Percentiles rank a stretch among this genome's conserved stretches.
phyloP scores from a whole-genome alignment of 345 rosid species.

The Boechera retrofracta region DNA sequence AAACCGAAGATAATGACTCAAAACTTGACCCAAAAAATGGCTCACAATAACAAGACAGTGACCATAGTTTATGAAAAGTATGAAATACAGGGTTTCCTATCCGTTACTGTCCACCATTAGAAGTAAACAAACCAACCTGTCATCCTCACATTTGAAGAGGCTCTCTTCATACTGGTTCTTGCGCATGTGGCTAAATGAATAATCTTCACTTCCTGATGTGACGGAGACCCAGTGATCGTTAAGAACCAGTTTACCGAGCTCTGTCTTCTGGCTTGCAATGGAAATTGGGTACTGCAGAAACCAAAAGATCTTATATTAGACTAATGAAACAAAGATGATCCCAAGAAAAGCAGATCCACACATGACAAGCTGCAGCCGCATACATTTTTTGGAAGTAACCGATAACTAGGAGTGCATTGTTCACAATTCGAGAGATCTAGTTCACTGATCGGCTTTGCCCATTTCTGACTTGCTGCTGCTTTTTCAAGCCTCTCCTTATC shows the following conservation, averaged over 20 bases:
- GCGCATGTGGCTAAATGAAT: slow-evolving; percentile 94
- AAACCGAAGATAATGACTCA: slow-evolving; percentile 6
- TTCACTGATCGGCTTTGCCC: slow-evolving; percentile 81
- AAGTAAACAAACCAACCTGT: slow-evolving; percentile 59
- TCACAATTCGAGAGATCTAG: slow-evolving; percentile 92
- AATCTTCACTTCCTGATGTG: slow-evolving; percentile 97
- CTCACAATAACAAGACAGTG: slow-evolving; percentile 4
- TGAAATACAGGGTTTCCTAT: not conserved
- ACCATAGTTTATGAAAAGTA: not conserved
- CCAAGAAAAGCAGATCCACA: not conserved
- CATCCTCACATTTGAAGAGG: slow-evolving; percentile 91
- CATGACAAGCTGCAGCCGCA: slow-evolving; percentile 24
- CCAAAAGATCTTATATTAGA: slow-evolving; percentile 20
- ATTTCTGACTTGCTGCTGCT: slow-evolving; percentile 64
- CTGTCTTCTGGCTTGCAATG: slow-evolving; percentile 78
- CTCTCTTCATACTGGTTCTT: slow-evolving; percentile 96
- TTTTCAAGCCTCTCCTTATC: slow-evolving; percentile 73
- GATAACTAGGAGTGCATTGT: slow-evolving; percentile 91
- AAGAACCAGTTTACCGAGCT: slow-evolving; percentile 71
- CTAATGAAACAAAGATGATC: slow-evolving; percentile 4
- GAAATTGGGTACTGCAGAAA: slow-evolving; percentile 77
- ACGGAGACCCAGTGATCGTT: slow-evolving; percentile 96
- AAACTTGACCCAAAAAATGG: not conserved
- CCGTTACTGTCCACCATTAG: not conserved
- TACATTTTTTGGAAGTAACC: slow-evolving; percentile 85